These are phyloP conservation scores for Solanum sejunctum DNA, from an alignment of 257 asterid genomes.

Conservation along the genomic window DNA sequence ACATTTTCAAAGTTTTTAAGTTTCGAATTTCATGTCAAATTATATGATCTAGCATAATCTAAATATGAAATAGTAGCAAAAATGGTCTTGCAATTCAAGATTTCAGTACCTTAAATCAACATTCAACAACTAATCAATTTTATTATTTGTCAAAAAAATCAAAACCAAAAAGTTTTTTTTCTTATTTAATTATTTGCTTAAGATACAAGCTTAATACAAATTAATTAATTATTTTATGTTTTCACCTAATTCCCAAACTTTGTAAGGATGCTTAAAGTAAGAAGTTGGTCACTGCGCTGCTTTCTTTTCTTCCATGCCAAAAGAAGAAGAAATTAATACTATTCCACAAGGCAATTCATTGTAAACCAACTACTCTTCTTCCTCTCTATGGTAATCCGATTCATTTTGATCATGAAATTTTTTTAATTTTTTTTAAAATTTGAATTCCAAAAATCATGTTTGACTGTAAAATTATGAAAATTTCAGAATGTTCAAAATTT, in stretches of 20 bases:
- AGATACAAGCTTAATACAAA: background rate
- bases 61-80: background rate
- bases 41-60: too few species aligned
- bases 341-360: background rate
- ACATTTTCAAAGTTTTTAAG: too few species aligned
- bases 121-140: background rate
- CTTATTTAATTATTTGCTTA: background rate
- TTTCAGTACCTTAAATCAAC: background rate
- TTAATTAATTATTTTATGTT: background rate
- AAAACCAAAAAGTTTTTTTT: background rate
- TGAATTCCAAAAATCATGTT: background rate
- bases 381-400: too few species aligned
- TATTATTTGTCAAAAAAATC: background rate
- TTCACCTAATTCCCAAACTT: constrained; percentile 1
- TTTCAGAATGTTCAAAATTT: background rate
- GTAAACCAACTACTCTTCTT: too few species aligned
- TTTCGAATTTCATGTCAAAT: too few species aligned
- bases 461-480: background rate
- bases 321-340: background rate
- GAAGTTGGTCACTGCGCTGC: constrained; percentile 23
- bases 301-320: constrained; percentile 2
- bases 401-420: too few species aligned
- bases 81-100: background rate
- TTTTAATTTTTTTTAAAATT: too few species aligned
- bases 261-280: constrained; percentile 19